Evolutionary conservation across 768 basidiomycete genomes (phyloP).

Genomic region (Lactarius hengduanensis): DNA sequence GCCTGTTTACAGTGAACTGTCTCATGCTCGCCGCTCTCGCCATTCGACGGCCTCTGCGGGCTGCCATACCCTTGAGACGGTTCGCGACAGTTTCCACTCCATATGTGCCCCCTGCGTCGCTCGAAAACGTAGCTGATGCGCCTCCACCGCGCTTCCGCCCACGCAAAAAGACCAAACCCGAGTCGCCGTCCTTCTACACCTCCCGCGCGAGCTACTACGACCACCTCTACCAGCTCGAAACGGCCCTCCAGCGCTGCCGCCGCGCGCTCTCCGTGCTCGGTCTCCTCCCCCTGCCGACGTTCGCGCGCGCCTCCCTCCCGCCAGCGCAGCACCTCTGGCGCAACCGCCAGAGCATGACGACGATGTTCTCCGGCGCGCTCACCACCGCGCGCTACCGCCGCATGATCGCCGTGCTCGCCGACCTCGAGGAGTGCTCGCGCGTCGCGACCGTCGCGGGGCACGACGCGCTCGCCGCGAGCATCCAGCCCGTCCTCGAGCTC

Average conservation of each 20-base stretch:
- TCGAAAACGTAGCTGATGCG: constrained; percentile 27
- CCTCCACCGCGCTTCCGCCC: constrained; percentile 10
- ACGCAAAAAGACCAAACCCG: constrained; percentile 41
- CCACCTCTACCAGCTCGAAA: constrained; percentile 62
- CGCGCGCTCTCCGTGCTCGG: constrained; percentile 58
- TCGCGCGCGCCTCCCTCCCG: constrained; percentile 58
- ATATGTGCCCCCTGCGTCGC: constrained; percentile 36
- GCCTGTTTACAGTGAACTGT: not conserved
- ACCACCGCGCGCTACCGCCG: constrained; percentile 69
- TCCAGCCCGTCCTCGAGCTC: constrained; percentile 52
- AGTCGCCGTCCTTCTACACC: constrained; percentile 82
- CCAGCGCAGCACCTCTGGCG: constrained; percentile 69
- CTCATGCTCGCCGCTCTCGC: constrained; percentile 14
- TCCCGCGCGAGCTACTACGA: constrained; percentile 75
- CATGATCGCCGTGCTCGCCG: constrained; percentile 57
- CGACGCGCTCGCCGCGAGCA: constrained; percentile 50
- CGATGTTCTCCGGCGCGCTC: constrained; percentile 57
- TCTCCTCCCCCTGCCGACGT: constrained; percentile 77
- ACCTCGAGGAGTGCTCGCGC: constrained; percentile 60
- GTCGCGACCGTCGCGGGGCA: constrained; percentile 61
- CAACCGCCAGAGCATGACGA: constrained; percentile 54
- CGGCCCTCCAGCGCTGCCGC: constrained; percentile 57
- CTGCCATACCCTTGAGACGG: constrained; percentile 2
- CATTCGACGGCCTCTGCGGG: constrained; percentile 9
- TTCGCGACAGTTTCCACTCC: constrained; percentile 31